A percentile compares a stretch with the other conserved stretches of the same genome.
Evolutionary conservation across 2,329 filamentous ascomycete species (phyloP).

Genomic region (Ceratocystis alfenasii): DNA sequence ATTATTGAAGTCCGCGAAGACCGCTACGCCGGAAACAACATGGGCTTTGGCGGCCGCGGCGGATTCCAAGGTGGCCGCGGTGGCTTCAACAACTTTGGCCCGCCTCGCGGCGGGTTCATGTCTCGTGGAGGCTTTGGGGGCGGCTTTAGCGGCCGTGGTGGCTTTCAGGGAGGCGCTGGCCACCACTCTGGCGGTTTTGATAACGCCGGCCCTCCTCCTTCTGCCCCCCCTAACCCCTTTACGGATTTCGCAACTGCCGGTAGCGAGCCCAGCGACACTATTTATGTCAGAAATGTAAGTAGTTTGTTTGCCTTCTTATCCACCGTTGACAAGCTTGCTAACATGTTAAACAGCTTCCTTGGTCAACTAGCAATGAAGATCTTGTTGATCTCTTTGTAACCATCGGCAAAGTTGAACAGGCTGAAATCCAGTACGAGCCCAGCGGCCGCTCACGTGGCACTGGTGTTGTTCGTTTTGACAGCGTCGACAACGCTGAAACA

Average conservation of each 20-base stretch:
- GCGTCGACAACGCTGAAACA: constrained; percentile 71
- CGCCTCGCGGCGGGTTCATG: constrained; percentile 39
- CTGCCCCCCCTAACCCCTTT: constrained; percentile 68
- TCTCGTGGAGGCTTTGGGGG: constrained; percentile 38
- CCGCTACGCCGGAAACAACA: constrained; percentile 61
- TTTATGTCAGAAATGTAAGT: constrained; percentile 95
- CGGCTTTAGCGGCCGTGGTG: constrained; percentile 31
- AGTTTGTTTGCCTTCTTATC: neutral
- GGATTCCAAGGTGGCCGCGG: constrained; percentile 49
- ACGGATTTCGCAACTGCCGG: constrained; percentile 84
- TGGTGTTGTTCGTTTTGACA: constrained; percentile 91
- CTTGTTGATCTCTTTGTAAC: constrained; percentile 92
- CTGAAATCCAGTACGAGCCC: constrained; percentile 97
- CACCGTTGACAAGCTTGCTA: constrained; percentile 17
- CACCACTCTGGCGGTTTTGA: constrained; percentile 38
- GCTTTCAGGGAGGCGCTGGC: constrained; percentile 24
- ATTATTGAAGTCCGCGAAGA: constrained; percentile 91
- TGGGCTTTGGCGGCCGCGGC: constrained; percentile 45
- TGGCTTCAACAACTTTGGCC: constrained; percentile 41
- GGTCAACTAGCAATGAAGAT: constrained; percentile 98
- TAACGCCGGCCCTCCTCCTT: constrained; percentile 33
- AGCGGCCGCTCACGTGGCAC: constrained; percentile 91
- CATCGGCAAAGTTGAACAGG: constrained; percentile 93
- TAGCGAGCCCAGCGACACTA: constrained; percentile 68
- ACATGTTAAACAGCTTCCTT: constrained; percentile 58